These are phyloP conservation scores for Omphalea diandra DNA, from an alignment of 441 rosid genomes.

Conservation along the genomic window DNA sequence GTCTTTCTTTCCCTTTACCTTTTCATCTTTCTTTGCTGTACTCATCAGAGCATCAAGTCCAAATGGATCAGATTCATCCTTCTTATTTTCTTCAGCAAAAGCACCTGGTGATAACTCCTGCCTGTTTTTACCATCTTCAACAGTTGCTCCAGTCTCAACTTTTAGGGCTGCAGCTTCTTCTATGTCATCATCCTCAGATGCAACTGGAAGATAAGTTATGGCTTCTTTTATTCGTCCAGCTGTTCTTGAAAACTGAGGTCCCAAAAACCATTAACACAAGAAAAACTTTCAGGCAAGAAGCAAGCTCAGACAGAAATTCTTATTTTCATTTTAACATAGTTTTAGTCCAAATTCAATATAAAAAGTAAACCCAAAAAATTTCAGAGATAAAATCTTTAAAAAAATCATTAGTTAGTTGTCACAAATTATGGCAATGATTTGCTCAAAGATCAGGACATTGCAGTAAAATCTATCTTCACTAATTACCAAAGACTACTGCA, in stretches of 20 bases:
- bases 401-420: background rate
- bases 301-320: background rate
- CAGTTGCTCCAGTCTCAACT: constrained; percentile 37
- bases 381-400: background rate
- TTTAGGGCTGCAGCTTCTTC: constrained; percentile 74
- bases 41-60: constrained; percentile 78
- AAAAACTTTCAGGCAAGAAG: constrained; percentile 5
- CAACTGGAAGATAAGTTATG: constrained; percentile 64
- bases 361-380: background rate
- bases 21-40: constrained; percentile 54
- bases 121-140: constrained; percentile 35
- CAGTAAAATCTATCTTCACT: background rate
- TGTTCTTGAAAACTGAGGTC: constrained; percentile 66
- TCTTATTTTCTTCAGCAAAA: constrained; percentile 36
- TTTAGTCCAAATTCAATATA: background rate
- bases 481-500: background rate
- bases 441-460: background rate
- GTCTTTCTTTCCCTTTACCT: constrained; percentile 54
- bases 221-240: constrained; percentile 61
- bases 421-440: background rate
- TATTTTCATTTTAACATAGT: background rate
- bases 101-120: constrained; percentile 28
- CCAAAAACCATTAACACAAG: constrained; percentile 16
- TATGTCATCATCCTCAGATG: constrained; percentile 64
- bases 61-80: constrained; percentile 77